Evolutionary conservation across 2,329 filamentous ascomycete genomes (phyloP).

Genomic region (Phaeosphaeria sp.): DNA sequence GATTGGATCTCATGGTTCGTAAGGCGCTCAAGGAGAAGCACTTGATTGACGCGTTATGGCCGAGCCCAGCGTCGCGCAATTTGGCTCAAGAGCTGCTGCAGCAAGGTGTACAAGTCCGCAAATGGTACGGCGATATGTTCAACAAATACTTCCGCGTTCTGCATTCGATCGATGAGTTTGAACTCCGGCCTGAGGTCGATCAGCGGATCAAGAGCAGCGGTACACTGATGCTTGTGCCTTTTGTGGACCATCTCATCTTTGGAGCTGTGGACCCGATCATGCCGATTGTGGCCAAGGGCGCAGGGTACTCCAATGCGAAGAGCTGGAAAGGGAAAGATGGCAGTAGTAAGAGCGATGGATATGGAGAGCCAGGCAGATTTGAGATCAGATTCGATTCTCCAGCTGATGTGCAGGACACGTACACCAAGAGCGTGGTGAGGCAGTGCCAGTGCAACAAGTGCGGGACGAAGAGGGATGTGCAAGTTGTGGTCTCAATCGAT

Average conservation of each 20-base stretch:
- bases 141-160: constrained; percentile 44
- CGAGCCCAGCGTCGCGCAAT: constrained; percentile 36
- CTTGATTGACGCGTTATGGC: constrained; percentile 45
- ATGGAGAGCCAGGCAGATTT: constrained; percentile 39
- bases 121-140: constrained; percentile 49
- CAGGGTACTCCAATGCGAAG: constrained; percentile 36
- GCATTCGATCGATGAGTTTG: constrained; percentile 39
- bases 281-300: constrained; percentile 40
- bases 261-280: constrained; percentile 43
- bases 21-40: constrained; percentile 49
- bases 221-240: constrained; percentile 44
- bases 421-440: constrained; percentile 37
- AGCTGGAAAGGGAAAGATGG: constrained; percentile 21
- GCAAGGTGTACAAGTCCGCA: constrained; percentile 41
- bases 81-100: constrained; percentile 34
- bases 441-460: constrained; percentile 47
- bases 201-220: constrained; percentile 35
- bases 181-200: constrained; percentile 40
- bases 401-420: constrained; percentile 35
- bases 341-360: constrained; percentile 15
- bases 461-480: constrained; percentile 42
- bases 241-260: constrained; percentile 42
- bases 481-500: constrained; percentile 42
- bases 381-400: constrained; percentile 46
- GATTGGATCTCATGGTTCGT: constrained; percentile 45